phyloP scores from a whole-genome alignment of 2,329 filamentous ascomycete species.

The Trichoderma sp. region DNA sequence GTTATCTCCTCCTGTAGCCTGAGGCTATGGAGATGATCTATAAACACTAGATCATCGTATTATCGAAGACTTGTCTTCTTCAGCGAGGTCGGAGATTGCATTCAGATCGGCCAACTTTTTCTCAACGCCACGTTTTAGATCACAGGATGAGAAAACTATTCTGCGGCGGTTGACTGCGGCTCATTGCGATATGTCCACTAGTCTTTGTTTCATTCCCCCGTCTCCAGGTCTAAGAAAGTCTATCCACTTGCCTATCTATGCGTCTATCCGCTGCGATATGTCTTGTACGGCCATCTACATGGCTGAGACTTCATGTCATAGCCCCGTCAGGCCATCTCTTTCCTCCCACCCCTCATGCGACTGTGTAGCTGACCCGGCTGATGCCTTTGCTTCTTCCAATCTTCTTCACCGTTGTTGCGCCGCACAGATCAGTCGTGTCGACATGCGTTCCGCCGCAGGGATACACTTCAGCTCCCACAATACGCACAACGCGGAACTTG shows the following conservation, averaged over 20 bases:
- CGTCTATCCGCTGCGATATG: background rate
- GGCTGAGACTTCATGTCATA: background rate
- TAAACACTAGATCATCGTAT: background rate
- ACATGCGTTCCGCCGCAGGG: slow-evolving; percentile 78
- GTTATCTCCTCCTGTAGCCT: background rate
- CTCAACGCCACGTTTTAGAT: slow-evolving; percentile 11
- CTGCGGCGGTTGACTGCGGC: background rate
- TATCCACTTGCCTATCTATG: background rate
- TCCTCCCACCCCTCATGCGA: slow-evolving; percentile 14
- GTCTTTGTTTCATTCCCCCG: background rate
- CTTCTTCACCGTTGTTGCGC: slow-evolving; percentile 65
- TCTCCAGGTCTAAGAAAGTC: background rate
- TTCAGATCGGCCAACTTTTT: background rate
- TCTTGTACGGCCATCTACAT: background rate
- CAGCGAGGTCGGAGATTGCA: slow-evolving; percentile 20
- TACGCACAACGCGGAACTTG: slow-evolving; percentile 67
- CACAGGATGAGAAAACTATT: slow-evolving; percentile 2
- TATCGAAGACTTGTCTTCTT: background rate
- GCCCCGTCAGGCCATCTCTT: background rate
- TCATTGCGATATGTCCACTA: background rate
- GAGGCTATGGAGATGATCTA: background rate
- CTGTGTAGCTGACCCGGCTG: slow-evolving; percentile 57
- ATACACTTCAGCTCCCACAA: slow-evolving; percentile 68
- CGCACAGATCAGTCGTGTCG: slow-evolving; percentile 57
- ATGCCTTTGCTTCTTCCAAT: slow-evolving; percentile 65